A percentile compares a stretch with the other conserved stretches of the same genome.
phyloP scores from a whole-genome alignment of 2,329 filamentous ascomycete species.

The Exophiala alcalophila region DNA sequence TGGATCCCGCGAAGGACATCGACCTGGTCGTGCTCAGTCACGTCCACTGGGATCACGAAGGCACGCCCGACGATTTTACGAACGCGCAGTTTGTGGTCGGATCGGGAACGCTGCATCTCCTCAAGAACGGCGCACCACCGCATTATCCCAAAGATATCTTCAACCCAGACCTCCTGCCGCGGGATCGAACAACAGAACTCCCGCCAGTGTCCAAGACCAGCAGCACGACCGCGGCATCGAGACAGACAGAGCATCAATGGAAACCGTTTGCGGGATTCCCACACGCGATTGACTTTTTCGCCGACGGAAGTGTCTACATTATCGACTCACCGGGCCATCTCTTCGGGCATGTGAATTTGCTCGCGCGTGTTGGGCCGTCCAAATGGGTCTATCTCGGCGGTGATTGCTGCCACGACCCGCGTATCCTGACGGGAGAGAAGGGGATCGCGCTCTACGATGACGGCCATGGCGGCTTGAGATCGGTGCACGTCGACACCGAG shows the following conservation, averaged over 20 bases:
- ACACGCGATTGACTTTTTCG: slow-evolving; percentile 43
- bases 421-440: slow-evolving; percentile 40
- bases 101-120: slow-evolving; percentile 42
- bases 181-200: slow-evolving; percentile 38
- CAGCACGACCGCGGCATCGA: slow-evolving; percentile 24
- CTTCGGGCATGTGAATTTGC: slow-evolving; percentile 35
- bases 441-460: slow-evolving; percentile 52
- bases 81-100: slow-evolving; percentile 52
- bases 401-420: slow-evolving; percentile 36
- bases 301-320: slow-evolving; percentile 39
- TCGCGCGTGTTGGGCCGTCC: slow-evolving; percentile 31
- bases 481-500: slow-evolving; percentile 52
- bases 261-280: slow-evolving; percentile 45
- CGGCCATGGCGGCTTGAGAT: slow-evolving; percentile 43
- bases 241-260: slow-evolving; percentile 39
- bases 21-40: slow-evolving; percentile 43
- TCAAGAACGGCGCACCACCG: slow-evolving; percentile 38
- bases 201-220: slow-evolving; percentile 34
- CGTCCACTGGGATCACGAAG: slow-evolving; percentile 38
- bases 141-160: slow-evolving; percentile 31
- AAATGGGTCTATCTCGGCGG: slow-evolving; percentile 36
- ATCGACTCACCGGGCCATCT: slow-evolving; percentile 35
- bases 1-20: slow-evolving; percentile 38
- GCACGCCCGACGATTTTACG: slow-evolving; percentile 53
- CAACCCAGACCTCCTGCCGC: slow-evolving; percentile 34